Conservation (phyloP, 306 rosid genomes). For the Malus domestica region DNA sequence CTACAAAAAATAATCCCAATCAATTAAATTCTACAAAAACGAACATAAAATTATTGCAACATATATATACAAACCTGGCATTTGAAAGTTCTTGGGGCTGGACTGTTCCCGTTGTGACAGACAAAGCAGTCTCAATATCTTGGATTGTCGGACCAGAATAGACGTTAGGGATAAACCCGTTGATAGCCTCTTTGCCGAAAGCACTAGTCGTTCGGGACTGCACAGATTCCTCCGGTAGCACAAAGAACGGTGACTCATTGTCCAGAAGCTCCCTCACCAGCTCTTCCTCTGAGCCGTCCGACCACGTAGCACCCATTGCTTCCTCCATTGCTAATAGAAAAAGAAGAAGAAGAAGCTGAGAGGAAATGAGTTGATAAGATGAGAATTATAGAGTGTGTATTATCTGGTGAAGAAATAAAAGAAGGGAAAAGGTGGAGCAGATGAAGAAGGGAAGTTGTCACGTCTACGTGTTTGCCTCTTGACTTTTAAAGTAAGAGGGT, state of each 20-base stretch:
- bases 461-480: conserved; percentile 37
- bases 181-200: conserved; percentile 20
- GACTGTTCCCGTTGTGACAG: conserved; percentile 30
- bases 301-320: conserved; percentile 30
- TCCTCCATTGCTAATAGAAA: conserved; percentile 32
- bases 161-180: conserved; percentile 34
- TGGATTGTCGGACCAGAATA: conserved; percentile 69
- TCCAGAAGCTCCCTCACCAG: conserved; percentile 69
- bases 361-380: neutral
- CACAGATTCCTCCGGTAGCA: conserved; percentile 21
- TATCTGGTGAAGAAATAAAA: conserved; percentile 12
- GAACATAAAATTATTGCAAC: neutral
- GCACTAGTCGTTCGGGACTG: conserved; percentile 1
- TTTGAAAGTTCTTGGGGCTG: conserved; percentile 40
- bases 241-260: conserved; percentile 47
- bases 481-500: conserved; percentile 47
- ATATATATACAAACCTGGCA: conserved; percentile 29
- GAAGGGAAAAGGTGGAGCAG: conserved; percentile 56
- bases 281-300: conserved; percentile 55
- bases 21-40: neutral
- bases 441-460: conserved; percentile 38
- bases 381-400: conserved; percentile 1
- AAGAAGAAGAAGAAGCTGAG: neutral
- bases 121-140: conserved; percentile 68
- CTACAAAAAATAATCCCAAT: neutral